Base-by-base conservation (phyloP, 768 basidiomycete species). In the Russula brevipes region DNA sequence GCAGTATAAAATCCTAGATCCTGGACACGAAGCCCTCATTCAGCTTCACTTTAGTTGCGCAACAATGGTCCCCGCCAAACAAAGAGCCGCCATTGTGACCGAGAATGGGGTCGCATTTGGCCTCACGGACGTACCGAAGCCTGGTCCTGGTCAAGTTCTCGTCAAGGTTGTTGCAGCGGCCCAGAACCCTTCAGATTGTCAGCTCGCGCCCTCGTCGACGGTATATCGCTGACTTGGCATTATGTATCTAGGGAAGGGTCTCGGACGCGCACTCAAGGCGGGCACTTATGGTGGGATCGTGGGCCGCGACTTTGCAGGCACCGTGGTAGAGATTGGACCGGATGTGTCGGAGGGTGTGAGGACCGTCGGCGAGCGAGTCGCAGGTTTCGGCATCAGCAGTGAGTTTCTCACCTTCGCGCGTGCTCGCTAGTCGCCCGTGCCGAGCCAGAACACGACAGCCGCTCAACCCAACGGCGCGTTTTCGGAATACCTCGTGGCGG, bases 281-380 rank as follows among this genome's bases (percentile, higher is more conserved):
- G 17, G 19, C 6, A 46, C 36, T 41, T 60, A 56, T 17, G 66
- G 63, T 10, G 55, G 31, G 17, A 53, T 65, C 14, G 6, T 58
- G 11, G 66, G 68, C 8, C 36, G 39, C 24, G 68, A 69, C 54
- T 68, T 59, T 36, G 50, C 66, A 9, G 66, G 68, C 16, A 54
- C 50, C 1, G 66, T 69, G 10, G 63, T 59, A 35, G 63, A 60
- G 50, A 38, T 69, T 33, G 63, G 68, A 7, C 53, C 63, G 3
- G 63, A 57, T 38, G 63, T 68, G 36, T 60, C 59, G 2, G 51
- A 41, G 4, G 63, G 63, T 9, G 53, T 57, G 30, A 53, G 68
- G 54, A 50, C 44, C 17, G 33, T 68, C 14, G 67, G 68, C 30
- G 67, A 68, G 61, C 64, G 59, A 4, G 61, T 69, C 30, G 67